Evolutionary conservation across 2,329 filamentous ascomycete species (phyloP), one percentile per base, ranked within the genome.

Genomic region (Paraphoma sp.): DNA sequence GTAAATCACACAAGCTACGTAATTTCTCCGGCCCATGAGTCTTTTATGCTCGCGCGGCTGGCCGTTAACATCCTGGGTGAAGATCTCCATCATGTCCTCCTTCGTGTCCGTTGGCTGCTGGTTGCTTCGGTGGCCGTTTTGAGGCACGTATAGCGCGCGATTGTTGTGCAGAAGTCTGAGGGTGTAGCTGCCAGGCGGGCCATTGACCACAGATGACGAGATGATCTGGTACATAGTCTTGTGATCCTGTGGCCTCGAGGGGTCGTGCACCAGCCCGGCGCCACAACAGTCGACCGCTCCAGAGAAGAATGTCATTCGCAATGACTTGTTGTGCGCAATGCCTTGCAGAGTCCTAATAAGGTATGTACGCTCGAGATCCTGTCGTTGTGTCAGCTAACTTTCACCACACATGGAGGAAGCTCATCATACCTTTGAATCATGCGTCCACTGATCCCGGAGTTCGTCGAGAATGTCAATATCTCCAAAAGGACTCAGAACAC

Each of bases 81-180:
- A 99, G 65, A 99, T 96, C 81, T 99, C 95, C 91, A 99, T 96
- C 95, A 99, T 99, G 79, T 99, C 95, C 77, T 99, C 95, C 78
- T 99, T 98, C 45, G 95, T 99, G 75, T 99, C 95, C 1, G 89
- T 89, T 1, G 90, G 88, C 63, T 86, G 86, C 54, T 92, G 87
- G 1, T 84, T 83, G 57, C 82, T 85, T 62, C 86, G 82, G 65
- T 88, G 86, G n/a, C 94, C 94, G 76, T 99, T 99, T 52, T 86
- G 84, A 0, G 95, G 95, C 52, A 99, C 84, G 76, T 97, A 99
- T 29, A 98, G 87, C 38, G 91, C 87, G 77, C 94, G 95, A 80
- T 93, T 94, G 82, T 90, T 95, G 82, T 98, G 93, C n/a, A 99
- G 87, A 71, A 99, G 86, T 76, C 96, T 96, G 67, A 98, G 84